Evolutionary conservation across 1,284 basidiomycete species (phyloP).

Genomic region (Cutaneotrichosporon sp.): DNA sequence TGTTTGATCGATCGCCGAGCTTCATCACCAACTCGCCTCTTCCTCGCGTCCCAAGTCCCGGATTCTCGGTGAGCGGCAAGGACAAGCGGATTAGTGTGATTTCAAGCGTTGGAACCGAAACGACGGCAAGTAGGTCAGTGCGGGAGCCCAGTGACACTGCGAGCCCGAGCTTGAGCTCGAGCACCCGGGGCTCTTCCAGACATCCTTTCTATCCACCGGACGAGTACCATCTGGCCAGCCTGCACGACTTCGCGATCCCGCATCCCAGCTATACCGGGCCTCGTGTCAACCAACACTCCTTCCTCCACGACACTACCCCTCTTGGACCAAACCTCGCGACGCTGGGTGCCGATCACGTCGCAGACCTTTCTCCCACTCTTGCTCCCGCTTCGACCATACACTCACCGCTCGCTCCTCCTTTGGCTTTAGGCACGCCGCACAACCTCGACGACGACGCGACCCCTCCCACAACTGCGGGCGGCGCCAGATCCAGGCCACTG

Average conservation of each 20-base stretch:
- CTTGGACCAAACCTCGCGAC: neutral
- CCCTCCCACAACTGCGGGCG: neutral
- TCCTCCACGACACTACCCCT: neutral
- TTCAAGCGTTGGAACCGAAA: neutral
- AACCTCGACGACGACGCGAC: neutral
- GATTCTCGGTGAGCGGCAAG: neutral
- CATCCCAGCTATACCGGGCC: neutral
- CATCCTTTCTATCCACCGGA: neutral
- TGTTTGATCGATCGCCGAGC: neutral
- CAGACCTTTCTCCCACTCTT: constrained; percentile 7
- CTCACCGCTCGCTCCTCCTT: neutral
- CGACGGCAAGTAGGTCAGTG: constrained; percentile 4
- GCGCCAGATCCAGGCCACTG: neutral
- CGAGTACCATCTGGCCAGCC: neutral
- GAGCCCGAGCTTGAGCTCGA: constrained; percentile 8
- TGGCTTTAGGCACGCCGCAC: neutral
- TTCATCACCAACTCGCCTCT: neutral
- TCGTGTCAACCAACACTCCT: neutral
- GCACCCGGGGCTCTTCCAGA: neutral
- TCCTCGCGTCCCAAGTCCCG: neutral
- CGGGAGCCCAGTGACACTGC: neutral
- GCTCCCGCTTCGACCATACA: neutral
- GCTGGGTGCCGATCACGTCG: constrained; percentile 2
- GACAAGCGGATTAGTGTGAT: neutral
- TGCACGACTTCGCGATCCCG: neutral